phyloP scores from a whole-genome alignment of 176 grass and related monocot genomes.

The Eleusine coracana region DNA sequence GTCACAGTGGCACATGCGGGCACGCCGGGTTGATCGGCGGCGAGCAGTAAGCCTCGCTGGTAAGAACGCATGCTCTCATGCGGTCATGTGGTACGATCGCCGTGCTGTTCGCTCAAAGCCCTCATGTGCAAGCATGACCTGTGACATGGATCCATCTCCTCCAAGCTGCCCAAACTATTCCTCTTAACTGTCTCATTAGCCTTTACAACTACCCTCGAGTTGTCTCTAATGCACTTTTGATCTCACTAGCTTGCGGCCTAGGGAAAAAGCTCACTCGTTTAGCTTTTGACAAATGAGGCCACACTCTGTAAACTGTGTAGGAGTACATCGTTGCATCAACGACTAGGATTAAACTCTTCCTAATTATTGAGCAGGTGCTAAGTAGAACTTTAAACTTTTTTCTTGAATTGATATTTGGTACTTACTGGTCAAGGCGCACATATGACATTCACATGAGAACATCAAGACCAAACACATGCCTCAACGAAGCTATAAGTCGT shows the following conservation, averaged over 20 bases:
- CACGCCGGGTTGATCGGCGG: slow-evolving; percentile 25
- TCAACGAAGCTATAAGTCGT: slow-evolving; percentile 42
- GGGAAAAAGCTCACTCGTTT: background rate
- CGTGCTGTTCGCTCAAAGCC: slow-evolving; percentile 35
- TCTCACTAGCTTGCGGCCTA: slow-evolving; percentile 27
- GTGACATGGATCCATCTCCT: too few relatives aligned
- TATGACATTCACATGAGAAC: slow-evolving; percentile 42
- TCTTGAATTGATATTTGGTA: background rate
- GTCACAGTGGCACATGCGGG: background rate
- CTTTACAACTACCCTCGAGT: slow-evolving; percentile 45
- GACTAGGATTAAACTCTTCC: background rate
- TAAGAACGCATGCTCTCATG: slow-evolving; percentile 18
- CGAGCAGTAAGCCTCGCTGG: slow-evolving; percentile 30
- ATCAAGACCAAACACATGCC: slow-evolving; percentile 7
- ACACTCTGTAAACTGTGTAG: slow-evolving; percentile 21
- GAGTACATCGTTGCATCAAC: background rate
- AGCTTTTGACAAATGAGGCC: slow-evolving; percentile 35
- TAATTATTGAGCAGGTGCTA: slow-evolving; percentile 26
- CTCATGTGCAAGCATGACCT: slow-evolving; percentile 30
- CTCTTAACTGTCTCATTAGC: slow-evolving; percentile 31
- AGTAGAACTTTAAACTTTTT: background rate
- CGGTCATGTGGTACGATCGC: slow-evolving; percentile 31
- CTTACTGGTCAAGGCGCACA: slow-evolving; percentile 28
- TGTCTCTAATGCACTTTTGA: slow-evolving; percentile 30
- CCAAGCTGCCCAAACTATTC: background rate